Base-by-base conservation (phyloP, 2,329 filamentous ascomycete genomes). In the Sporothrix pallida region DNA sequence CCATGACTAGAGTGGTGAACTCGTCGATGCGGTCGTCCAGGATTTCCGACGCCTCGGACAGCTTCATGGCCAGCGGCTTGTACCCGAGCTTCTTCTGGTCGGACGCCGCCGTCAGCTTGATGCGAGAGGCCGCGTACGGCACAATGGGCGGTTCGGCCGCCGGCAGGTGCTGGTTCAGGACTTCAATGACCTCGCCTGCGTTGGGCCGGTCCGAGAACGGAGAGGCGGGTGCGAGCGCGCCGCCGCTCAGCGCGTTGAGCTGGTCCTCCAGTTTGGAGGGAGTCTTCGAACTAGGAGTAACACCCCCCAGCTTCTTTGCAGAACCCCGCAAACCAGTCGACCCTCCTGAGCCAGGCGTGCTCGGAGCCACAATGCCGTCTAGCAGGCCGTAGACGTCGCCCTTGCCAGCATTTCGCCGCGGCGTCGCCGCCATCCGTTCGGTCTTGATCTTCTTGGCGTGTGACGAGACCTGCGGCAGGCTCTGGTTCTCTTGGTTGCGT, bases 1-100 rank as follows among this genome's bases (percentile, higher is more conserved):
- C 88, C 82, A 93, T 90, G 5, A 97, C 86, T 1, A 94, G 82
- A n/a, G 85, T 84, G 74, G 90, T 87, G 79, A 98, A 97, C 76
- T 95, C 94, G 78, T 98, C 94, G 84, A 99, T 98, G 78, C 94
- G 88, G 82, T 98, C 95, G 82, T 99, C 96, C 8, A 98, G 87
- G 62, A 97, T 93, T 81, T 97, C 95, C 4, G 95, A 97, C 0
- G 94, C 91, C 80, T 98, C 95, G 5, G 93, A 95, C 7, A 96
- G 86, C 79, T 97, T 97, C 94, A 98, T 97, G 1, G 93, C 92
- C 86, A 98, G 91, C 1, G 94, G 93, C 80, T 95, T 96, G 83
- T 98, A 99, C 0, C 86, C 90, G 77, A 98, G 91, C 81, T 97
- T 98, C 81, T 95, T 94, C 79, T 94, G 88, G 80, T 98, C 95